Evolutionary conservation across 768 basidiomycete genomes (phyloP).

Genomic region (Butyriboletus loyo): DNA sequence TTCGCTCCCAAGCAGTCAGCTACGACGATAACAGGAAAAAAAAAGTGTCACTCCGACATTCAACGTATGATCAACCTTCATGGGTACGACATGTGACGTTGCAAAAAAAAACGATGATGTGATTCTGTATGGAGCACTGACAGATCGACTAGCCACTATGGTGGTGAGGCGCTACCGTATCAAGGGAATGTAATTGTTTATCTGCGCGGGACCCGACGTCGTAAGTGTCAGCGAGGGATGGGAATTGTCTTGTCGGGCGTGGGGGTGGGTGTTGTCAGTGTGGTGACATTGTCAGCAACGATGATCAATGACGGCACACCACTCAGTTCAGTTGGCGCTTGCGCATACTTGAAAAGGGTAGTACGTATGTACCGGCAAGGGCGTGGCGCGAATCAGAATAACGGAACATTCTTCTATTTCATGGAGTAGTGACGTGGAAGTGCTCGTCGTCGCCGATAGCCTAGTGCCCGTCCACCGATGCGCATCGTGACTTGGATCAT

Average conservation of each 20-base stretch:
- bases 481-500: background rate
- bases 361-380: background rate
- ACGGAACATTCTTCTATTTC: background rate
- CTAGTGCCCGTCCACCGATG: background rate
- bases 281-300: background rate
- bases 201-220: background rate
- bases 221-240: background rate
- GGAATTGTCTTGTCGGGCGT: constrained; percentile 1
- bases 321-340: background rate
- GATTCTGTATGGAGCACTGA: background rate
- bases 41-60: background rate
- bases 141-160: background rate
- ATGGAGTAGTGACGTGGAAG: background rate
- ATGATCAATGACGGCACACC: constrained; percentile 1
- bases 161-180: background rate
- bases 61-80: background rate
- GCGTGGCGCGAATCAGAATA: background rate
- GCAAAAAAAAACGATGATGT: background rate
- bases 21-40: background rate
- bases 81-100: constrained; percentile 1
- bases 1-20: constrained; percentile 1
- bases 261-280: constrained; percentile 4
- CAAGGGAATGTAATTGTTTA: background rate
- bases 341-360: background rate
- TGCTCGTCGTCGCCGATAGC: background rate